Evolutionary conservation across 129 eudicot species (phyloP), one percentile per base, ranked within the genome.

Genomic region (Calendula officinalis): DNA sequence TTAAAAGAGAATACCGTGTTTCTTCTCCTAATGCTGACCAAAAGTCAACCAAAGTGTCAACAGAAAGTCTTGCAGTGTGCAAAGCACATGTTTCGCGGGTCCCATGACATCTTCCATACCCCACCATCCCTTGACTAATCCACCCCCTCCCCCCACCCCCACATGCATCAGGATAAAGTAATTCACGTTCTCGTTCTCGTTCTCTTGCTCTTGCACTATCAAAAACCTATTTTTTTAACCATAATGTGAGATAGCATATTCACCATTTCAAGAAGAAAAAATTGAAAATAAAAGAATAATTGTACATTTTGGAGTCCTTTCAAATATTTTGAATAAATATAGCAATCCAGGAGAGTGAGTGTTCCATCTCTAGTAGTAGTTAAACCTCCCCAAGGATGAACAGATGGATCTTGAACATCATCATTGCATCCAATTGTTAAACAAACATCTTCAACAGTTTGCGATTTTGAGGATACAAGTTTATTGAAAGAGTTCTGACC

Each of bases 1-100:
- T 85, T 45, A 94, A 59, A 69, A 94, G 95, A 70, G 97, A 94
- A 58, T 54, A 82, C 3, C 90, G 83, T 3, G 95, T 88, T 72
- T 92, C 99, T 66, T 92, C 96, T 70, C 99, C 96, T 42, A 92
- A 84, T 27, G 99, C 95, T 7, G 95, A 81, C 99, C 99, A 92
- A 69, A 92, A 92, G 70, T 92, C 99, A 59, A 92, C 92, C 91
- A 88, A 78, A 65, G 96, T 85, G 81, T 83, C 95, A 64, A 86
- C 96, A 64, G 99, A 92, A 54, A 88, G 90, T 68, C 99, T 77
- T 41, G 96, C 89, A 80, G 96, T 92, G 70, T 92, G 99, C 78
- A 92, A 76, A 44, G 99, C 99, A 74, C 99, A 94, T 50, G 95
- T 83, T 83, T 88, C 99, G 57, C 97, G 82, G 15, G 84, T 81